Evolutionary conservation across 768 basidiomycete genomes (phyloP), one percentile per base, ranked within the genome.

Genomic region (Auriscalpium orientale): DNA sequence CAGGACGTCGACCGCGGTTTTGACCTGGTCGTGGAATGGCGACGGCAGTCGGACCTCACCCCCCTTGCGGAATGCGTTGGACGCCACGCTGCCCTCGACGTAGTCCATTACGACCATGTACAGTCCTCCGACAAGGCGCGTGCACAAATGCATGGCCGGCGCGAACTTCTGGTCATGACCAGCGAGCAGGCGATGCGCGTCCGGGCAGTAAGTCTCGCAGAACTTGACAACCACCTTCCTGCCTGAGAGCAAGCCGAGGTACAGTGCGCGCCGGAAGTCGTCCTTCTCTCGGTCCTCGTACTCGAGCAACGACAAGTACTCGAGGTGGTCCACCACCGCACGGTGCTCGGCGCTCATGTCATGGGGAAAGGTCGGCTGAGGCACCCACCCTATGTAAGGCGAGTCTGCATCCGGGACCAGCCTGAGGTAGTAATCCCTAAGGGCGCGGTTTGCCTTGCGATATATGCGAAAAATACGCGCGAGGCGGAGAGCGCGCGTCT

Each of bases 71-170:
- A 28, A 28, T 7, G 52, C 45, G 2, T 40, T 10, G 0, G 36
- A 0, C 15, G 58, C 12, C 9, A 53, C 62, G 45, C 1, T 11
- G 3, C 66, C 61, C 9, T 71, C 22, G 53, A 74, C 53, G 51
- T 67, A 67, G 15, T 76, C 70, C 74, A 75, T 76, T 22, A 75
- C 70, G n/a, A 74, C 68, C 71, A 74, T 74, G 33, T 62, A 53
- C 22, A 67, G 57, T 1, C 34, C 33, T 1, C 49, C 43, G 49
- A n/a, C n/a, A 51, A 10, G 6, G 46, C 13, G 10, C 22, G 4
- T 7, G 52, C 8, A 12, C 8, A 46, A 28, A 12, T 61, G 62
- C 35, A 64, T 58, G 15, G 56, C 64, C 2, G 76, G 64, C 48
- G 58, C 9, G 2, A 73, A 72, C 15, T 70, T 71, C 12, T 28